Evolutionary conservation across 192 early-diverging fungal species (phyloP), one percentile per base, ranked within the genome.

Genomic region (Coemansia aciculifera): DNA sequence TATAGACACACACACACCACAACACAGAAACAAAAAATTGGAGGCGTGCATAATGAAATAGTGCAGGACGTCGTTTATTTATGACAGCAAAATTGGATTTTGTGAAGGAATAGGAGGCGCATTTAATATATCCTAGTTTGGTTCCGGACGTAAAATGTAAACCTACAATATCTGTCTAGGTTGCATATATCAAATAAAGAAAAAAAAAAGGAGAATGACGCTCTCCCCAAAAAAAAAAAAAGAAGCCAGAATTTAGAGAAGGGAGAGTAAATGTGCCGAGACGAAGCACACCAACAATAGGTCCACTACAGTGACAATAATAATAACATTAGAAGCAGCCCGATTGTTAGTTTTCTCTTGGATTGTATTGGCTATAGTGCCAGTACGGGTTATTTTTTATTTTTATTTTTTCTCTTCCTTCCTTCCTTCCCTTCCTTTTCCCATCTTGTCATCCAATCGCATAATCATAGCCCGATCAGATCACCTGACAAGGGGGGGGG

Each of bases 81-180:
- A 42, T 42, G 40, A 27, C 24, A 36, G 19, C 3, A 38, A 37
- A 27, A 27, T 27, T 34, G 5, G 46, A 29, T 65, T 65, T 38
- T 48, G 15, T 21, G 17, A 24, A 46, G 49, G 34, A 49, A 61
- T 42, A 44, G n/a, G 36, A 49, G 59, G 48, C 61, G 62, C 51
- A 61, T 64, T 75, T 75, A 75, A 75, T 75, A 75, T 75, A 66
- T 75, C 73, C 73, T 75, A 75, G 63, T 66, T 66, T 57, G 68
- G 24, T 69, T 43, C 40, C 32, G 43, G 43, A 67, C 60, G n/a
- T 24, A 66, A 49, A 29, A 59, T 15, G 40, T 21, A 19, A 38
- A 64, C 5, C 63, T 46, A 64, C 40, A 64, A 37, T 65, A 65
- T 37, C 32, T 66, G 44, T 27, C 23, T 39, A 48, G 51, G n/a